A percentile compares a stretch with the other conserved stretches of the same genome.
Evolutionary conservation across 805 yeast species (phyloP).

Genomic region (Kluyveromyces aestuarii): DNA sequence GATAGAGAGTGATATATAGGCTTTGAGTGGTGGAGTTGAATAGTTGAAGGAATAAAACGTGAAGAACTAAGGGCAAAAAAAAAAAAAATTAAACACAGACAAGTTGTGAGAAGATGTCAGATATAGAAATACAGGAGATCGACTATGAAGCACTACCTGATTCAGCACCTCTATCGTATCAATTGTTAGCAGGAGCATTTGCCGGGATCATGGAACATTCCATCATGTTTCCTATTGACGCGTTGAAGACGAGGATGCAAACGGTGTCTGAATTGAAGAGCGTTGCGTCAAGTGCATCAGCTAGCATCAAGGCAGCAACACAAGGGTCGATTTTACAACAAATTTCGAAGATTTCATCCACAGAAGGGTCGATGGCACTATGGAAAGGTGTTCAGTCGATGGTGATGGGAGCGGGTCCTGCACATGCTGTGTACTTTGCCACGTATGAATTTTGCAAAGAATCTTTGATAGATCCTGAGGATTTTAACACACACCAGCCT

Average conservation of each 20-base stretch:
- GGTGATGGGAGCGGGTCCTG: conserved; percentile 97
- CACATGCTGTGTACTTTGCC: conserved; percentile 94
- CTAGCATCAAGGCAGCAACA: conserved; percentile 8
- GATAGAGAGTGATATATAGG: too few relatives aligned
- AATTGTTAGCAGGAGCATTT: conserved; percentile 87
- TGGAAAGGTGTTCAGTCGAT: conserved; percentile 95
- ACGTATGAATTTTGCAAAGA: conserved; percentile 71
- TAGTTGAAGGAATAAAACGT: neutral
- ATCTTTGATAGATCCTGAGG: conserved; percentile 27
- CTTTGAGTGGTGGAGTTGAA: neutral
- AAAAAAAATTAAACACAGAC: neutral
- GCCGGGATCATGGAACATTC: conserved; percentile 99
- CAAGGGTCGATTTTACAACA: conserved; percentile 43
- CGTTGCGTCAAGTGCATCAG: conserved; percentile 24
- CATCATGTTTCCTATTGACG: conserved; percentile 93
- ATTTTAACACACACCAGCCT: conserved; percentile 48
- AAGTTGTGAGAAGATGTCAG: neutral
- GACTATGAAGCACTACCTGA: conserved; percentile 93
- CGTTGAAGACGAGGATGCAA: conserved; percentile 95
- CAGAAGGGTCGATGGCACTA: conserved; percentile 80
- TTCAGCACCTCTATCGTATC: conserved; percentile 72
- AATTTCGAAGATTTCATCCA: conserved; percentile 65
- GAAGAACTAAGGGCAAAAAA: neutral
- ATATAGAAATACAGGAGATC: conserved; percentile 33
- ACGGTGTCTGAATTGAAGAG: conserved; percentile 8